These are phyloP conservation scores for Backusella australiensis DNA, from an alignment of 192 early-diverging fungal genomes.

Conservation along the genomic window DNA sequence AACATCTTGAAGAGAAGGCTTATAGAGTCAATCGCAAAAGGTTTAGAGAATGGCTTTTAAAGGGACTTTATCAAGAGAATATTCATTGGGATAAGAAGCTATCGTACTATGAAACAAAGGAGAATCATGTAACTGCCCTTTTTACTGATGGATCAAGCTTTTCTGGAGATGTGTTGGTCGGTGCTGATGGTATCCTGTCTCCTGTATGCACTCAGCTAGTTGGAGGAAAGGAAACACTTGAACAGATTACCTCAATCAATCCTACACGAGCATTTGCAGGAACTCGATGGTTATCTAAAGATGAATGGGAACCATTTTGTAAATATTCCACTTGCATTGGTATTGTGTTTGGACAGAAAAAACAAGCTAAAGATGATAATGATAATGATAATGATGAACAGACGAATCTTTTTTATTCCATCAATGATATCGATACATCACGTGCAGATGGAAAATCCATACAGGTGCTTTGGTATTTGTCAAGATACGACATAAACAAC, in stretches of 20 bases:
- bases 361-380: not conserved
- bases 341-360: not conserved
- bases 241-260: not conserved
- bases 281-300: not conserved
- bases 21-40: constrained; percentile 9
- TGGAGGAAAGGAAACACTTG: not conserved
- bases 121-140: constrained; percentile 12
- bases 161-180: constrained; percentile 29
- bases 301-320: not conserved
- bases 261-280: not conserved
- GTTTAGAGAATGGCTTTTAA: constrained; percentile 3
- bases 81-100: constrained; percentile 19
- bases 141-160: constrained; percentile 14
- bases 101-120: not conserved
- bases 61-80: not conserved
- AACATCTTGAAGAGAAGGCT: not conserved
- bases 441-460: not conserved
- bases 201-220: constrained; percentile 18
- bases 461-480: not conserved
- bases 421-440: not conserved
- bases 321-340: not conserved
- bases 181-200: constrained; percentile 33
- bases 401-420: not conserved
- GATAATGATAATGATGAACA: not conserved
- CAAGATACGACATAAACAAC: not conserved